Base-by-base conservation (phyloP, 257 asterid species). In the Jacaranda mimosifolia region DNA sequence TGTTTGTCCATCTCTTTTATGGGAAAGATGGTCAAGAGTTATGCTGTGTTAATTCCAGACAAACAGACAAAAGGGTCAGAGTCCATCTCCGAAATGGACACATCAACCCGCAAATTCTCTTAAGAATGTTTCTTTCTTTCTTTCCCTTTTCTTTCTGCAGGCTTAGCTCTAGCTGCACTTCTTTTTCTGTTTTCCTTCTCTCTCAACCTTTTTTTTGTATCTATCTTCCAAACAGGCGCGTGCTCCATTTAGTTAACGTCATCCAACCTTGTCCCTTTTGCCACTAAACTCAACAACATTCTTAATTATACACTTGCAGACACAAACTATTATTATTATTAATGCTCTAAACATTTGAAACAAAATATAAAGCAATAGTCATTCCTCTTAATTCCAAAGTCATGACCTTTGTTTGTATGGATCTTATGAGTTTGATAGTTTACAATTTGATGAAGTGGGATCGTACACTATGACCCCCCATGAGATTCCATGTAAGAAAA, bases 41-140 rank as follows among this genome's bases (percentile, higher is more conserved):
- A 75, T 87, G 90, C 81, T 75, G 49, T 49, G 76, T 78, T 62
- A 78, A 77, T 77, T 74, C 77, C 72, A 70, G 92, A 86, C 92
- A 91, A 83, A 46, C 39, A 86, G 91, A 89, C 94, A 89, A 68
- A 39, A 72, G 70, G 80, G 81, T 83, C 86, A 73, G 87, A 78
- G 26, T 63, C 72, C 83, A 70, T 84, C 73, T 57, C 78, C 57
- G 9, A 72, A 77, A 75, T 70, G 73, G 79, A 52, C 70, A 68
- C 76, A 72, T 40, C 42, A 46, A 35, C 59, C 81, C 62, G 75
- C 71, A 63, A 65, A 21, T 70, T 45, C 49, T 60, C 26, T 67
- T 26, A 10, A 40, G 17, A 64, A 40, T 85, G 72, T 77, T 74
- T 38, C 18, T 51, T 68, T 68, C 40, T 51, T 63, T 43, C 36